Conservation (phyloP, 805 yeast species). For the Myxozyma mucilagina region DNA sequence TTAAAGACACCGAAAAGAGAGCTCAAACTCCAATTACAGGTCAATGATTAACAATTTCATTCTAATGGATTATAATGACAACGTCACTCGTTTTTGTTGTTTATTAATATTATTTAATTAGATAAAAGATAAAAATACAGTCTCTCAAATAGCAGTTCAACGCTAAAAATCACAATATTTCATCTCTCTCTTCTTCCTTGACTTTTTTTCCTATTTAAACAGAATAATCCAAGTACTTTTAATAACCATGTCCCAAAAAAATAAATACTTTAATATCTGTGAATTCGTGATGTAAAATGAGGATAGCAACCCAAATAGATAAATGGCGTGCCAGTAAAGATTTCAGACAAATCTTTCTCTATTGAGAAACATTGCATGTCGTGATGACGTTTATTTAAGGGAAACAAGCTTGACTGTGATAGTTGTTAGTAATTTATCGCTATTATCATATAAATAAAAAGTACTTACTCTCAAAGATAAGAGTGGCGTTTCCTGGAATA, state of each 20-base stretch:
- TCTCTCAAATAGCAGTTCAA: not conserved
- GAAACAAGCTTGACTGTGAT: conserved; percentile 16
- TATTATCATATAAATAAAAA: not conserved
- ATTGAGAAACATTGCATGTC: not conserved
- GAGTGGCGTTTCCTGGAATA: conserved; percentile 94
- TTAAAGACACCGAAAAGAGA: not conserved
- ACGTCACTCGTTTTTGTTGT: not conserved
- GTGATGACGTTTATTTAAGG: conserved; percentile 10
- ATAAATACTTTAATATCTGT: not conserved
- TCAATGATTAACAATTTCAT: no score
- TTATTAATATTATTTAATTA: not conserved
- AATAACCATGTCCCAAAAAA: conserved; percentile 11
- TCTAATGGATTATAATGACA: no score
- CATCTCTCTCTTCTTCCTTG: not conserved
- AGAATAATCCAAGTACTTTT: conserved; percentile 11
- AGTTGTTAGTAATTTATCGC: not conserved
- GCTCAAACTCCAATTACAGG: not conserved
- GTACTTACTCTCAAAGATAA: conserved; percentile 75
- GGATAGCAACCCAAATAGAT: not conserved
- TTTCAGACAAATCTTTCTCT: not conserved
- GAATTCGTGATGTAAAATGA: not conserved
- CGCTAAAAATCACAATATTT: not conserved
- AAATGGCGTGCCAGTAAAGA: not conserved
- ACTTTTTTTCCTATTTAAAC: not conserved
- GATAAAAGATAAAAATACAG: not conserved